Conservation (phyloP, 768 basidiomycete genomes). For the Dioszegia hungarica region DNA sequence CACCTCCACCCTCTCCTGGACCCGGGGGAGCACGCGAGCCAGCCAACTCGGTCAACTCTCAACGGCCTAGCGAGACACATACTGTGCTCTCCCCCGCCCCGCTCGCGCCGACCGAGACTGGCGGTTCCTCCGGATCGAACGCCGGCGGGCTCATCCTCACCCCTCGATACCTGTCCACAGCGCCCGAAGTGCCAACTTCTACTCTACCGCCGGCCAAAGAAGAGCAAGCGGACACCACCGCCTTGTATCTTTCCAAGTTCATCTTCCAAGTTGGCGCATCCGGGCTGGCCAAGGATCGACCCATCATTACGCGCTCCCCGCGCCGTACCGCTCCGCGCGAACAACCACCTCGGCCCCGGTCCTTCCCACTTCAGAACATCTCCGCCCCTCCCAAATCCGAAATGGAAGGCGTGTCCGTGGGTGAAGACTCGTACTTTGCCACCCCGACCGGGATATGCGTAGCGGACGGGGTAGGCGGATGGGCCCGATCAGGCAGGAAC, state of each 20-base stretch:
- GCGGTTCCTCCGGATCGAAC: background rate
- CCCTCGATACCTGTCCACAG: constrained; percentile 2
- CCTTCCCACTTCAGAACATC: constrained; percentile 39
- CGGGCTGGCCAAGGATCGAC: constrained; percentile 69
- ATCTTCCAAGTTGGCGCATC: constrained; percentile 71
- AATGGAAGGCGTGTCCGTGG: constrained; percentile 54
- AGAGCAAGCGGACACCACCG: background rate
- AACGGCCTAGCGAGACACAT: constrained; percentile 17
- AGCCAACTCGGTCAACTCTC: constrained; percentile 1
- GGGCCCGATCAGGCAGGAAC: constrained; percentile 55
- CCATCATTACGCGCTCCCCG: constrained; percentile 15
- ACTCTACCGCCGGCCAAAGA: background rate
- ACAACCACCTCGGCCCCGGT: constrained; percentile 30
- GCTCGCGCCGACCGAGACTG: constrained; percentile 5
- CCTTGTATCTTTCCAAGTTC: constrained; percentile 19
- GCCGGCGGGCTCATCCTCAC: background rate
- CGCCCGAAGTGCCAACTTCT: background rate
- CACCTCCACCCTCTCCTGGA: constrained; percentile 10
- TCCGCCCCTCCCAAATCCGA: constrained; percentile 36
- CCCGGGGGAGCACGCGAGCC: constrained; percentile 3
- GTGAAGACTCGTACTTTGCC: constrained; percentile 80
- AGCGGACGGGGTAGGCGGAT: constrained; percentile 92
- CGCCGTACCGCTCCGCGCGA: constrained; percentile 27
- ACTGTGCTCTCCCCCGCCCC: constrained; percentile 18
- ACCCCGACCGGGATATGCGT: constrained; percentile 76